Evolutionary conservation across 352 stramenopile species (phyloP).

Genomic region (Thalassiosira mediterranea): DNA sequence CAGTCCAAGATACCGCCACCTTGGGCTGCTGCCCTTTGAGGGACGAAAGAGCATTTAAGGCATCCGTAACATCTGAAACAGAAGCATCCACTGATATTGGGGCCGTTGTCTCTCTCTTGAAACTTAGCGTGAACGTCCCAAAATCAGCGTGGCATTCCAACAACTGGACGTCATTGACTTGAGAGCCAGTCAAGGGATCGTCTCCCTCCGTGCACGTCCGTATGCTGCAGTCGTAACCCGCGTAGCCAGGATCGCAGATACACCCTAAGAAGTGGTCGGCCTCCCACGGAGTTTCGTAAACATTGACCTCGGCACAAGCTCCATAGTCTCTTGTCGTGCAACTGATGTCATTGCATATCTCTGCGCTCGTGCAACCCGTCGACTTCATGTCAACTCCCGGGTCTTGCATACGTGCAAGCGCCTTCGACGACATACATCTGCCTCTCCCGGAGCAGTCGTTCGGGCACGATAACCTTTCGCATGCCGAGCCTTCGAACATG

Average conservation of each 20-base stretch:
- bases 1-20: slow-evolving; percentile 40
- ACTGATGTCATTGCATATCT: slow-evolving; percentile 47
- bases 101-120: slow-evolving; percentile 47
- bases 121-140: slow-evolving; percentile 62
- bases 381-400: slow-evolving; percentile 33
- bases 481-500: slow-evolving; percentile 83
- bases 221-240: slow-evolving; percentile 87
- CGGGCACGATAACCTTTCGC: slow-evolving; percentile 59
- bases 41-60: slow-evolving; percentile 50
- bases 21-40: slow-evolving; percentile 40
- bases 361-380: slow-evolving; percentile 35
- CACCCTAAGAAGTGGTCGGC: slow-evolving; percentile 84
- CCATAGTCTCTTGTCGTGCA: slow-evolving; percentile 49
- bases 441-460: slow-evolving; percentile 66
- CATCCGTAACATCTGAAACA: slow-evolving; percentile 32
- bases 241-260: slow-evolving; percentile 87
- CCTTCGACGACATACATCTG: slow-evolving; percentile 58
- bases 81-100: slow-evolving; percentile 58
- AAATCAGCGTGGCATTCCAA: slow-evolving; percentile 60
- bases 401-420: slow-evolving; percentile 49
- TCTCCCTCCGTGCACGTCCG: slow-evolving; percentile 85
- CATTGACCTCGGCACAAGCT: slow-evolving; percentile 41
- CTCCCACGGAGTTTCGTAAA: slow-evolving; percentile 71
- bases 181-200: slow-evolving; percentile 72
- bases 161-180: slow-evolving; percentile 55